Conservation (phyloP, 1,139 yeast genomes). For the Debaryomyces psychrophilus region DNA sequence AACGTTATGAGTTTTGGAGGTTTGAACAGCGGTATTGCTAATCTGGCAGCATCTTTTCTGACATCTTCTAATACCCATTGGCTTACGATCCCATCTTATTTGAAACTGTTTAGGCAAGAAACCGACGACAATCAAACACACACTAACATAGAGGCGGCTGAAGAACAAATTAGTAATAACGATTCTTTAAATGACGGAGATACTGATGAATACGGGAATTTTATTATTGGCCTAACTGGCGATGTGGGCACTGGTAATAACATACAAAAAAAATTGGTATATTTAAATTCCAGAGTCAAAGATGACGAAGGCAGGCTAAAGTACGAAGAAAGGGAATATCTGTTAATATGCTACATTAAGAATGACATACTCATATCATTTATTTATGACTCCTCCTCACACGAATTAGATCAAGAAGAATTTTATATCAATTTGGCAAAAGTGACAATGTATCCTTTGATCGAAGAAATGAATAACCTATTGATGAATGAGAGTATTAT, state of each 20-base stretch:
- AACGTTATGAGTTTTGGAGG: slow-evolving; percentile 31
- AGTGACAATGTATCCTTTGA: slow-evolving; percentile 24
- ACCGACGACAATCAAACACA: slow-evolving; percentile 10
- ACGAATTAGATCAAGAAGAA: slow-evolving; percentile 22
- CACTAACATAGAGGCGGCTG: neutral
- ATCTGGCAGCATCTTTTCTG: neutral
- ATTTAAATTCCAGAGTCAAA: slow-evolving; percentile 23
- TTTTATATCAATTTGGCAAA: slow-evolving; percentile 29
- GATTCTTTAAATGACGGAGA: slow-evolving; percentile 9
- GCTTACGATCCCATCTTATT: slow-evolving; percentile 31
- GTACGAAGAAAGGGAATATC: slow-evolving; percentile 29
- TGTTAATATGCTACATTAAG: slow-evolving; percentile 34
- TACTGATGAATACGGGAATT: slow-evolving; percentile 23
- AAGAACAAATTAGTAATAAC: neutral
- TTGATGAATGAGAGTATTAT: slow-evolving; percentile 22
- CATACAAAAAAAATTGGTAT: slow-evolving; percentile 33
- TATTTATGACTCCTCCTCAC: slow-evolving; percentile 33
- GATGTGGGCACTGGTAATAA: slow-evolving; percentile 14
- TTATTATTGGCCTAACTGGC: slow-evolving; percentile 29
- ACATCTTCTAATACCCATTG: slow-evolving; percentile 18
- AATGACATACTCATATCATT: slow-evolving; percentile 30
- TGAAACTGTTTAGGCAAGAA: slow-evolving; percentile 15
- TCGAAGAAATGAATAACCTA: slow-evolving; percentile 27
- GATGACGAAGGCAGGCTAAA: slow-evolving; percentile 11
- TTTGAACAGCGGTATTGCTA: neutral